These are phyloP conservation scores for Prototheca cutis DNA, from an alignment of 163 green algal genomes.

Conservation along the genomic window DNA sequence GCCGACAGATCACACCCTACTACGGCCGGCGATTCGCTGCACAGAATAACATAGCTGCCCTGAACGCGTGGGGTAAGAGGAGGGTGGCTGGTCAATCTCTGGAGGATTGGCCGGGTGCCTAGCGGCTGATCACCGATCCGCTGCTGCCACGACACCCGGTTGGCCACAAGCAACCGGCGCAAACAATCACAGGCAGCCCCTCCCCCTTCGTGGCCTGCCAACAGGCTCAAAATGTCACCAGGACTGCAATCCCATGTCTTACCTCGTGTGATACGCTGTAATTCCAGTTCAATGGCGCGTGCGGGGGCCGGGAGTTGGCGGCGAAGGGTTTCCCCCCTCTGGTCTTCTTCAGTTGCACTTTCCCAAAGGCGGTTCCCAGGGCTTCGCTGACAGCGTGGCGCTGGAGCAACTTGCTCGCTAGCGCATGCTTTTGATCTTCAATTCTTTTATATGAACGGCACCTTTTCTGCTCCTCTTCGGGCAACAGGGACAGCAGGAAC, in stretches of 20 bases:
- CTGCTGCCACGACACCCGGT: no score
- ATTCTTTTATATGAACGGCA: constrained; percentile 21
- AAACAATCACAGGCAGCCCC: no score
- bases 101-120: no score
- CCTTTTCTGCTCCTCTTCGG: constrained; percentile 3
- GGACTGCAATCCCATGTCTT: no score
- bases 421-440: constrained; percentile 40
- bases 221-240: background rate
- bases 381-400: constrained; percentile 4
- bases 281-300: constrained; percentile 72
- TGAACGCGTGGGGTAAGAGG: no score
- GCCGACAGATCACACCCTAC: constrained; percentile 75
- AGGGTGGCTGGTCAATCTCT: no score
- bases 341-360: constrained; percentile 33
- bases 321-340: constrained; percentile 50
- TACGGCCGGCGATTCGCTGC: constrained; percentile 53
- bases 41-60: constrained; percentile 74
- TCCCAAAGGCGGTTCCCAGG: constrained; percentile 16
- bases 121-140: no score
- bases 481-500: constrained; percentile 23
- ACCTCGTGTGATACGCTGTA: constrained; percentile 89
- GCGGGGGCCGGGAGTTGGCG: background rate
- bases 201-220: no score
- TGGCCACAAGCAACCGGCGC: no score
- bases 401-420: constrained; percentile 46